A percentile compares a stretch with the other conserved stretches of the same genome.
Evolutionary conservation across 306 rosid species (phyloP).

Genomic region (Lotus japonicus): DNA sequence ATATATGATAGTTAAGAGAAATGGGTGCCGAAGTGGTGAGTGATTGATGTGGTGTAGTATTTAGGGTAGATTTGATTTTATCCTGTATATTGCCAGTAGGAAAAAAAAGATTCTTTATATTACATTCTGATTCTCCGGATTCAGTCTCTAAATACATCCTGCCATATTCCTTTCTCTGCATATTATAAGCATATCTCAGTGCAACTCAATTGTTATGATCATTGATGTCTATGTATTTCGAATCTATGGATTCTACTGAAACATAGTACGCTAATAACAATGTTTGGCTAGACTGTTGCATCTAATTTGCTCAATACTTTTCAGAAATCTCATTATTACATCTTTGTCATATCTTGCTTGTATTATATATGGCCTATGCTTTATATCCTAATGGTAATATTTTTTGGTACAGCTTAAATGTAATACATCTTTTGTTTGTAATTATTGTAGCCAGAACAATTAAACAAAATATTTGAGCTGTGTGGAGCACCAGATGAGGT

Average conservation of each 20-base stretch:
- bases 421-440: not conserved
- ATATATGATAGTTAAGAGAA: not conserved
- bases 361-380: not conserved
- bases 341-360: not conserved
- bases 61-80: not conserved
- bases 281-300: not conserved
- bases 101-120: not conserved
- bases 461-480: conserved; percentile 65
- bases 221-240: not conserved
- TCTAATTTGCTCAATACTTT: not conserved
- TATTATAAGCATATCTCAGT: not conserved
- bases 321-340: not conserved
- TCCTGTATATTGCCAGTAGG: not conserved
- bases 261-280: not conserved
- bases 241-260: not conserved
- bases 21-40: not conserved
- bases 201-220: not conserved
- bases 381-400: not conserved
- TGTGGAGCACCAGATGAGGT: conserved; percentile 72
- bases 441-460: conserved; percentile 56
- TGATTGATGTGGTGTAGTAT: not conserved
- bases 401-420: not conserved
- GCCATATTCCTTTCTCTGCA: not conserved
- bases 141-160: not conserved
- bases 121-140: not conserved